Conservation (phyloP, 1,139 yeast genomes). For the Geotrichum klebahnii region DNA sequence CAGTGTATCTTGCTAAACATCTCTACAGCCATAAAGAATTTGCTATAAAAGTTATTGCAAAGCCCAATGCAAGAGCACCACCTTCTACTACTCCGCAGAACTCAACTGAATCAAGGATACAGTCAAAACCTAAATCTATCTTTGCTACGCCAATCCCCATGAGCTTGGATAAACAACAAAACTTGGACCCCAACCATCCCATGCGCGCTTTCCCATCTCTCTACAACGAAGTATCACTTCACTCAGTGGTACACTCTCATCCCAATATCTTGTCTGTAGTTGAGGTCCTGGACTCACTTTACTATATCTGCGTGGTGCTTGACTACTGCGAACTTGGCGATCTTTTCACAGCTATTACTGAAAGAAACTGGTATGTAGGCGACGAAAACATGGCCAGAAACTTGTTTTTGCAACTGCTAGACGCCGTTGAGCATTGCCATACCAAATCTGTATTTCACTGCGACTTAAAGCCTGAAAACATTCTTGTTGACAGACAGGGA, state of each 20-base stretch:
- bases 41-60: slow-evolving; percentile 73
- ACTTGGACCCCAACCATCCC: slow-evolving; percentile 19
- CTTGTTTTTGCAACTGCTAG: slow-evolving; percentile 70
- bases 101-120: not conserved
- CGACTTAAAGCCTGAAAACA: slow-evolving; percentile 87
- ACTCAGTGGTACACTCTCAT: slow-evolving; percentile 69
- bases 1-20: slow-evolving; percentile 70
- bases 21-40: slow-evolving; percentile 47
- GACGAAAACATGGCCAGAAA: slow-evolving; percentile 58
- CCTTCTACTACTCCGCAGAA: slow-evolving; percentile 1
- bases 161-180: slow-evolving; percentile 26
- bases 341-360: slow-evolving; percentile 74
- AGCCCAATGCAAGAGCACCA: slow-evolving; percentile 33
- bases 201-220: slow-evolving; percentile 33
- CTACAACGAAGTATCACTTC: slow-evolving; percentile 66
- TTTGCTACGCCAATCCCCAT: slow-evolving; percentile 28
- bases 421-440: slow-evolving; percentile 69
- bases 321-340: slow-evolving; percentile 83
- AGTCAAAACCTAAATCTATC: slow-evolving; percentile 1
- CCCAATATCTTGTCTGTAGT: slow-evolving; percentile 73
- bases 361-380: slow-evolving; percentile 52
- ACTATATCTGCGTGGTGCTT: slow-evolving; percentile 62
- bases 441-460: slow-evolving; percentile 70
- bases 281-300: slow-evolving; percentile 49
- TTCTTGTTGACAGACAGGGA: slow-evolving; percentile 63